Base-by-base conservation (phyloP, 139 green algal genomes). In the Bryopsis sp. region DNA sequence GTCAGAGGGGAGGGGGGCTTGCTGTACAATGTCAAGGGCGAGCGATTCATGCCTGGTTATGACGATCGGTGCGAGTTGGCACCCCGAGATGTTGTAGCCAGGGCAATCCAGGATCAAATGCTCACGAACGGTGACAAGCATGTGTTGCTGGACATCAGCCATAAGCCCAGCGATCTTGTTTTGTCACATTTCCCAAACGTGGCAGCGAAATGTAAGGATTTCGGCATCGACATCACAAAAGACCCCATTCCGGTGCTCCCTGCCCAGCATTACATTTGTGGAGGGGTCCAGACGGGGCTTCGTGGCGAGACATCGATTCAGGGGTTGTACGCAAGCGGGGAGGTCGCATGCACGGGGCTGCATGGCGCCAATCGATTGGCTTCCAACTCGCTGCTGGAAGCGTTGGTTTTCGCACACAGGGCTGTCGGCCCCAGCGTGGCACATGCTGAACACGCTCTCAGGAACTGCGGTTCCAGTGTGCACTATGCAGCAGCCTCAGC, bases 311-410 rank as follows among this genome's bases (percentile, higher is more conserved):
- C 93, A 1, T 82, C 58, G 64, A 60, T 98, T 7, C 70, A 76
- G 46, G 94, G 94, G 0, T 78, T 99, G 68, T 99, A 86, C 64
- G 94, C 94, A 1, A 91, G 81, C 29, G 94, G 94, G 32, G 94
- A 99, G 79, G 92, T 95, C 39, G 83, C 94, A 1, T 95, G 82
- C 70, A 92, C 83, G 8, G 92, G 93, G 5, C 78, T 99, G 75
- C 94, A 99, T 68, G 94, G 94, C 22, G 94, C 94, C 62, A 99
- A 99, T 73, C 80, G 94, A 15, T 84, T 99, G 50, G 94, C 94
- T 15, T 90, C 76, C 62, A 99, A 99, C 81, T 96, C 86, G 0
- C 82, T 99, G 65, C 79, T 99, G 54, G 94, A 99, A 77, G 92
- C 88, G 24, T 81, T 99, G 37, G 94, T 99, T 28, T 99, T 98